These are phyloP conservation scores for Musa acuminata DNA, from an alignment of 176 grass and related monocot genomes.

Conservation along the genomic window DNA sequence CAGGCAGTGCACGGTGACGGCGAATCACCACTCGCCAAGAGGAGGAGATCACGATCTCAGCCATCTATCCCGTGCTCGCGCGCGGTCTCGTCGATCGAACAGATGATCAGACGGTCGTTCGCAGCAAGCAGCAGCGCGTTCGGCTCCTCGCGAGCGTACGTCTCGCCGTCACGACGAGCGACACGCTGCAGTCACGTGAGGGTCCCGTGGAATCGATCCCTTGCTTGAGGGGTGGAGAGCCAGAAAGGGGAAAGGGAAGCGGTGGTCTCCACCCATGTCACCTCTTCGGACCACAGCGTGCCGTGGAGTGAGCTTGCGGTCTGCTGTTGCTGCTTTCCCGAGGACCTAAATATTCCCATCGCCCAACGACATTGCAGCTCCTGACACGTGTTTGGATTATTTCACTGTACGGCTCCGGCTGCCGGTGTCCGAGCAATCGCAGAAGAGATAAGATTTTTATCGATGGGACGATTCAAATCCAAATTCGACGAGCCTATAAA, in stretches of 20 bases:
- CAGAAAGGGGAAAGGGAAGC: conserved; percentile 15
- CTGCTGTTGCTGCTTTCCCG: conserved; percentile 34
- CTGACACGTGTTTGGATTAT: conserved; percentile 3
- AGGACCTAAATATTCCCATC: conserved; percentile 44
- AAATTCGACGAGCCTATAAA: too few species aligned
- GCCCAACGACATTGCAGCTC: conserved; percentile 10
- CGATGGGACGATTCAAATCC: too few species aligned
- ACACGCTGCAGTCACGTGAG: background rate
- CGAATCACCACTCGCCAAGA: too few species aligned
- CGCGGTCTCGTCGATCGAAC: too few species aligned
- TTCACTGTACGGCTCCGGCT: background rate
- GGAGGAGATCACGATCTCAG: too few species aligned
- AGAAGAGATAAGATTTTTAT: too few species aligned
- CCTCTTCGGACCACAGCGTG: background rate
- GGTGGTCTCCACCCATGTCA: conserved; percentile 30
- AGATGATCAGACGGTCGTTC: too few species aligned
- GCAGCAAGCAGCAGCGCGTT: too few species aligned
- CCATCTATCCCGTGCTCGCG: too few species aligned
- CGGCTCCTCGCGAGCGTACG: too few species aligned
- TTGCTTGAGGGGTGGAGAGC: conserved; percentile 57
- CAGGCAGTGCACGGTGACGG: too few species aligned
- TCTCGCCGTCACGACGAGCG: too few species aligned
- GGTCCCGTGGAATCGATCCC: conserved; percentile 44
- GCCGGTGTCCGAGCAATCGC: background rate
- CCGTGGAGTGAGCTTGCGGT: conserved; percentile 44